A percentile compares a stretch with the other conserved stretches of the same genome.
Evolutionary conservation across 805 yeast genomes (phyloP).

Genomic region (Yarrowia deformans): DNA sequence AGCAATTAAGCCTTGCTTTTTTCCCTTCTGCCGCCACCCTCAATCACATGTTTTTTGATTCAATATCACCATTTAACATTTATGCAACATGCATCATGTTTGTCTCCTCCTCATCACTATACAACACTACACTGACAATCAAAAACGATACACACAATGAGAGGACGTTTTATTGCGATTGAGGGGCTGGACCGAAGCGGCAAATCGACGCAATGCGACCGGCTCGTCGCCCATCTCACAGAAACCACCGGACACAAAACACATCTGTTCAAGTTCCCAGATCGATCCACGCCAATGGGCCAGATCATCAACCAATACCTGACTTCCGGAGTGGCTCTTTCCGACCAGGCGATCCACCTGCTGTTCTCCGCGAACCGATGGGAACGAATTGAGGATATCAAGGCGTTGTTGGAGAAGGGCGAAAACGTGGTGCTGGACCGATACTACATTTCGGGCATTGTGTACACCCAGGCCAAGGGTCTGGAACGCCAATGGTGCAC

Average conservation of each 20-base stretch:
- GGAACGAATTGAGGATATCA: slow-evolving; percentile 70
- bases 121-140: too few relatives aligned
- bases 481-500: slow-evolving; percentile 74
- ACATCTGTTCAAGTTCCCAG: slow-evolving; percentile 80
- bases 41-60: too few relatives aligned
- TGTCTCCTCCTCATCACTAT: background rate
- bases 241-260: slow-evolving; percentile 47
- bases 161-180: slow-evolving; percentile 80
- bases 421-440: slow-evolving; percentile 75
- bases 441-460: slow-evolving; percentile 91
- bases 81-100: too few relatives aligned
- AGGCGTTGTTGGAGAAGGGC: slow-evolving; percentile 59
- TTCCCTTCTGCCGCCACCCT: too few relatives aligned
- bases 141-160: slow-evolving; percentile 31
- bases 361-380: slow-evolving; percentile 93
- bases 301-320: slow-evolving; percentile 76
- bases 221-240: slow-evolving; percentile 50
- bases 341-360: slow-evolving; percentile 85
- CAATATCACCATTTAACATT: too few relatives aligned
- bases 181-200: slow-evolving; percentile 98
- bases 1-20: too few relatives aligned
- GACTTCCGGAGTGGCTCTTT: slow-evolving; percentile 56
- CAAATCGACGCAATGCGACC: slow-evolving; percentile 79
- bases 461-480: slow-evolving; percentile 84
- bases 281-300: slow-evolving; percentile 84